phyloP scores from a whole-genome alignment of 2,329 filamentous ascomycete genomes.

The Diplodia sapinea region DNA sequence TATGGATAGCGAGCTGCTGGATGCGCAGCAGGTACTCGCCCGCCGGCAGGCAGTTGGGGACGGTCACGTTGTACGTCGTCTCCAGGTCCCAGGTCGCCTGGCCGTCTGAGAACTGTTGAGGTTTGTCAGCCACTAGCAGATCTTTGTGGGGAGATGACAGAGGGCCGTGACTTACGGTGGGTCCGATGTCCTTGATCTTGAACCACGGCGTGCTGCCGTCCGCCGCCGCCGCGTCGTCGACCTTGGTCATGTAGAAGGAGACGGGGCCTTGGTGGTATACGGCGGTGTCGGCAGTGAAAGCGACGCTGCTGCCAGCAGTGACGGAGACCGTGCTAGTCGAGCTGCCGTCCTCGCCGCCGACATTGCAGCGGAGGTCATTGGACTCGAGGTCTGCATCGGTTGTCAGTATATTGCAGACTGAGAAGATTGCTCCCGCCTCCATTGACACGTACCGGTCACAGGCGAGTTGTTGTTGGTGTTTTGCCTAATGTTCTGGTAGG shows the following conservation, averaged over 20 bases:
- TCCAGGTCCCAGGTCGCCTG: constrained; percentile 44
- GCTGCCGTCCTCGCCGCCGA: constrained; percentile 40
- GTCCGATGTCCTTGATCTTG: constrained; percentile 49
- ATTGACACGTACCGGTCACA: constrained; percentile 37
- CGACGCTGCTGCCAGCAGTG: constrained; percentile 43
- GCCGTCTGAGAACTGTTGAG: constrained; percentile 40
- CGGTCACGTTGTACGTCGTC: constrained; percentile 34
- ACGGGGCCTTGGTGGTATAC: constrained; percentile 50
- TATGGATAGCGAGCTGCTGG: constrained; percentile 27
- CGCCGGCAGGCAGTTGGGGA: constrained; percentile 37
- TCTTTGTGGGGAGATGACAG: neutral
- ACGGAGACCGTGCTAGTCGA: constrained; percentile 45
- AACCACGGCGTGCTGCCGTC: constrained; percentile 49
- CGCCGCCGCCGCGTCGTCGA: constrained; percentile 40
- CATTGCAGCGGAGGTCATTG: constrained; percentile 47
- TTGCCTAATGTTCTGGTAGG: constrained; percentile 46
- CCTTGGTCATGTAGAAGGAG: constrained; percentile 48
- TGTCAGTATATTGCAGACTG: neutral
- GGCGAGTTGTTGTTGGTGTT: constrained; percentile 49
- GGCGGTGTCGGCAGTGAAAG: constrained; percentile 45
- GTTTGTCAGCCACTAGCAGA: constrained; percentile 14
- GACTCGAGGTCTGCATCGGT: constrained; percentile 36
- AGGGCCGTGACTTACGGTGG: constrained; percentile 32
- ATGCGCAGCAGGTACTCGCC: constrained; percentile 30
- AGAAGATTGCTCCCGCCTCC: neutral